These are phyloP conservation scores for Sanghuangporus sanghuang DNA, from an alignment of 1,284 basidiomycete species.

Conservation along the genomic window DNA sequence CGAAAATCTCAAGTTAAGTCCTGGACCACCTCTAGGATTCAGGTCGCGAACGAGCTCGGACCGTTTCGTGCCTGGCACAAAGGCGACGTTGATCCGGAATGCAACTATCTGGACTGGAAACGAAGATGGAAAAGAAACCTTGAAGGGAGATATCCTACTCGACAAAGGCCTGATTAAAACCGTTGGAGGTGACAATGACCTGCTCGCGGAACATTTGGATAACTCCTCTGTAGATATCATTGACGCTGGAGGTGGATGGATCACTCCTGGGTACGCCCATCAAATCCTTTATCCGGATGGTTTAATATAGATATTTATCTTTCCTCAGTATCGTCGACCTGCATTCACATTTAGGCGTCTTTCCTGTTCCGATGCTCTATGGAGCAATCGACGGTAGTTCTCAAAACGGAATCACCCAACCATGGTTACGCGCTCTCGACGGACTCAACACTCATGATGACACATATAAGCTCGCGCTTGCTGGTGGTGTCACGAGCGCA, in stretches of 20 bases:
- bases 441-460: slow-evolving; percentile 42
- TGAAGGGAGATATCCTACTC: slow-evolving; percentile 53
- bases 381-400: slow-evolving; percentile 39
- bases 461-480: slow-evolving; percentile 30
- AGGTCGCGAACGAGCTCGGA: slow-evolving; percentile 57
- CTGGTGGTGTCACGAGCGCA: slow-evolving; percentile 43
- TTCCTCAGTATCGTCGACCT: slow-evolving; percentile 45
- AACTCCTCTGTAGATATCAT: slow-evolving; percentile 21
- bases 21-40: slow-evolving; percentile 47
- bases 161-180: slow-evolving; percentile 54
- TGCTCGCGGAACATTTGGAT: slow-evolving; percentile 16
- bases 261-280: slow-evolving; percentile 32
- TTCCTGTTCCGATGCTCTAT: slow-evolving; percentile 31
- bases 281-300: not conserved
- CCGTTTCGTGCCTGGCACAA: slow-evolving; percentile 63
- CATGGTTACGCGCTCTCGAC: slow-evolving; percentile 48
- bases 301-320: not conserved
- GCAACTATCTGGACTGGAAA: slow-evolving; percentile 78
- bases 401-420: slow-evolving; percentile 35
- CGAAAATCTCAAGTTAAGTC: slow-evolving; percentile 17
- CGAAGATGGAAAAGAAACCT: slow-evolving; percentile 58
- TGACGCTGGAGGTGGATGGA: slow-evolving; percentile 32
- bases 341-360: slow-evolving; percentile 60
- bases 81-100: slow-evolving; percentile 68
- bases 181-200: slow-evolving; percentile 41